Evolutionary conservation across 2,329 filamentous ascomycete genomes (phyloP), one percentile per base, ranked within the genome.

Genomic region (Penicillium sp.): DNA sequence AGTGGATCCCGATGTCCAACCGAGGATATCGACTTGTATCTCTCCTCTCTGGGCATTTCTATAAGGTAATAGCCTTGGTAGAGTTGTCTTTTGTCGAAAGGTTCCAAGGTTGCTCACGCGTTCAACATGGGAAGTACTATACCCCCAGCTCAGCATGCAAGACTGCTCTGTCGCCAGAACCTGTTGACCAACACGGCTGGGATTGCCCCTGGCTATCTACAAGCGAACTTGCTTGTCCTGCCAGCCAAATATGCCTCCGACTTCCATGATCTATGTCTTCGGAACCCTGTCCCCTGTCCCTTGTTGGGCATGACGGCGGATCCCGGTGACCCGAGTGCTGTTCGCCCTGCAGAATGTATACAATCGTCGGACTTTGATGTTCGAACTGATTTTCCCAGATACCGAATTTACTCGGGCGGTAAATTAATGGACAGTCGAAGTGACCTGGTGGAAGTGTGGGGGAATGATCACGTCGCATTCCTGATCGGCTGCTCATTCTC

Each of bases 401-500:
- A 84, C 67, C 81, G 80, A 58, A 74, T 88, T 11, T 88, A 87
- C 67, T 58, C 72, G n/a, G 68, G 82, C 53, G 77, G 77, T 2
- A 69, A 70, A 42, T 70, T 81, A 2, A 59, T 69, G 5, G 72
- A 72, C 18, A 65, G 69, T 0, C 71, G 71, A 31, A 46, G 62
- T 1, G 75, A 84, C 62, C 73, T 88, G 14, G 60, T 69, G 1
- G 62, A 70, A 2, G 68, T 83, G 39, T 88, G 85, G 85, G 79
- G 77, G 0, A 65, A 74, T 4, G 78, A 85, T 58, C 83, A 88
- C 59, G 79, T 85, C 22, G 85, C 77, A 0, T 88, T 86, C 63
- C 67, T 88, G 42, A 81, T 88, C 56, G 85, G 84, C 8, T 88
- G 85, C 65, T 84, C 80, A 1, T 88, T 81, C 74, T 83, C 79